Base-by-base conservation (phyloP, 495 filamentous ascomycete species). In the Hypoxylon cercidicola region DNA sequence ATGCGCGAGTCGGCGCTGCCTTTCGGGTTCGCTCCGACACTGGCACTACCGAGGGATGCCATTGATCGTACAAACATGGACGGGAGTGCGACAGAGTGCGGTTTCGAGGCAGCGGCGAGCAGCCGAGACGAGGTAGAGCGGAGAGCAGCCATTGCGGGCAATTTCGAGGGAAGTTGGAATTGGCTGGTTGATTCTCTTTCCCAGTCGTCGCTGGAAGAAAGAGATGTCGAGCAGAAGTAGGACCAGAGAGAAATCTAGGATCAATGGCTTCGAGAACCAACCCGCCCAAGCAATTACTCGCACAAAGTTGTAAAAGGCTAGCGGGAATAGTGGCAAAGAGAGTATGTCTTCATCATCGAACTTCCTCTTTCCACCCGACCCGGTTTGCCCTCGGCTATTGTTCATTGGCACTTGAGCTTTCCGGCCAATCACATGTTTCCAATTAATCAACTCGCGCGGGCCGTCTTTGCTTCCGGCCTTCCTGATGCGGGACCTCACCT, bases 121-220 rank as follows among this genome's bases (percentile, higher is more conserved):
- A 90, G 77, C 73, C 86, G 87, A 72, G 87, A 81, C 46, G 81
- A 76, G 60, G 87, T 84, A 62, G 85, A 85, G 82, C 90, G 90
- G 79, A 93, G 87, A 82, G 89, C 83, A 75, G 91, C 87, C 91
- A 94, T 94, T 80, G 75, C 81, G 62, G 62, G 65, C 71, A 47
- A 64, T 44, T 53, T 47, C 51, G 58, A 16, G 12, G 49, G 34
- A 49, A 18, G 21, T 32, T n/a, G 25, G 41, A 30, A 23, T 20
- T 49, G 23, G 56, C 19, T 37, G 40, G 39, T 48, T 45, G 53
- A 58, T 55, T 55, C 41, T 21, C 23, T 65, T 46, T 57, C 34
- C 15, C 52, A 20, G 18, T 21, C 25, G 55, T 53, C 49, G 41
- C 25, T 28, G 37, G 45, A 12, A 21, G 30, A 11, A 55, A 43